phyloP scores from a whole-genome alignment of 2,329 filamentous ascomycete species.

The Raffaelea ambrosiae region DNA sequence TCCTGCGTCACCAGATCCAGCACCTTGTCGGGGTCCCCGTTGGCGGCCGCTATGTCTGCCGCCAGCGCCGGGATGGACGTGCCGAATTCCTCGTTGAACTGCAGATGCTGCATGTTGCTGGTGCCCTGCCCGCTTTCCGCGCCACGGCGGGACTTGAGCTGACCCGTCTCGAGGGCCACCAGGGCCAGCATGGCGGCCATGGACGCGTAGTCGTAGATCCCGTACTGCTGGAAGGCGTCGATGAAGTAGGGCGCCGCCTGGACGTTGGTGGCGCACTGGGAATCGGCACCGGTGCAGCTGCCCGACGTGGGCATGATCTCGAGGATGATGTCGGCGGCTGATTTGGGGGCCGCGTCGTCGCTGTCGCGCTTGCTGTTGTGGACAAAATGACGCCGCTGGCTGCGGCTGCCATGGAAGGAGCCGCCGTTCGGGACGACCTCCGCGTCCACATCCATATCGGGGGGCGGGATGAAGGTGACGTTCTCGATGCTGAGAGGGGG shows the following conservation, averaged over 20 bases:
- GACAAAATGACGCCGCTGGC: too few species aligned
- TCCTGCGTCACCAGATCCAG: conserved; percentile 37
- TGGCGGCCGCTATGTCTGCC: conserved; percentile 17
- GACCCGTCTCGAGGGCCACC: conserved; percentile 61
- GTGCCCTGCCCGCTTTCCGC: conserved; percentile 76
- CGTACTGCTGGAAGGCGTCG: conserved; percentile 48
- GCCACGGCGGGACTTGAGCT: conserved; percentile 65
- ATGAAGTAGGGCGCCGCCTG: conserved; percentile 51
- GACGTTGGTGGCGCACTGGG: conserved; percentile 58
- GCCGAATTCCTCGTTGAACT: conserved; percentile 40
- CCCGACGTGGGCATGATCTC: conserved; percentile 52
- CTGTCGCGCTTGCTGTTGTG: too few species aligned
- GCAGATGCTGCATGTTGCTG: conserved; percentile 38
- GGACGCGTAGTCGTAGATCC: conserved; percentile 43
- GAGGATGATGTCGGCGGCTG: conserved; percentile 31
- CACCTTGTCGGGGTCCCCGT: conserved; percentile 27
- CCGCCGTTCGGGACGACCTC: too few species aligned
- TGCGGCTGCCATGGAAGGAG: too few species aligned
- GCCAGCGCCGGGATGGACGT: conserved; percentile 29
- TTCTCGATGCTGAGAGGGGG: too few species aligned
- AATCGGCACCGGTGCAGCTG: conserved; percentile 31
- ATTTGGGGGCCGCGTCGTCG: too few species aligned
- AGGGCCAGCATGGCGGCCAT: conserved; percentile 63
- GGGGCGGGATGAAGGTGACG: too few species aligned
- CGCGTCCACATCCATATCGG: too few species aligned